Base-by-base conservation (phyloP, 164 flowering plant genomes). In the Saururus chinensis region DNA sequence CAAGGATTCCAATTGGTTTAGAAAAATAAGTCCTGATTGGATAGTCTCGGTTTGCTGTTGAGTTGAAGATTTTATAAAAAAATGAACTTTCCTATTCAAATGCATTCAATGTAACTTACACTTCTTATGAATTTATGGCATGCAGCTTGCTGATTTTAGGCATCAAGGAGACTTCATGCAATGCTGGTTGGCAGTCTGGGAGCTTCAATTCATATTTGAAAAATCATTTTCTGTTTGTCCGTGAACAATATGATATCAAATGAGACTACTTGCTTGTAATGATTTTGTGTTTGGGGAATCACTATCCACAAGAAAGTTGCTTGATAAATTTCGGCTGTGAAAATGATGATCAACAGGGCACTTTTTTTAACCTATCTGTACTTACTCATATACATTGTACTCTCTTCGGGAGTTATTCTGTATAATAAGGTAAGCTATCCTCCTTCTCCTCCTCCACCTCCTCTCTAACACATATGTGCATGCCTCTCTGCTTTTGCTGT, bases 371-470 rank as follows among this genome's bases (percentile, higher is more conserved):
- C 97, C 57, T 89, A 89, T 71, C 59, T 89, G 21, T 89, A 87
- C 74, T 78, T 89, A n/a, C 69, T 89, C 14, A 76, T 85, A 63
- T 89, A 89, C 82, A 79, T 89, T 68, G 37, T 84, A 69, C 88
- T 89, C 40, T 89, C 97, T 2, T 87, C 97, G 1, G 97, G 87
- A 66, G 97, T 89, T 63, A 89, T 89, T 42, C 71, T 89, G 77
- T 89, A 87, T 71, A 89, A 89, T 80, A 89, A 89, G 91, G 96
- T 64, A 20, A 56, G 1, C 23, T 40, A 45, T 60, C 53, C 40
- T 21, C 40, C 25, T 60, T 24, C 20, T 7, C 23, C 53, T 45
- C 53, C 45, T 51, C 40, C 51, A 35, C 61, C 40, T 49, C 20
- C 61, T 59, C 61, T 40, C 61, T 59, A 6, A 30, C 6, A 30